Evolutionary conservation across 495 filamentous ascomycete genomes (phyloP), one percentile per base, ranked within the genome.

Genomic region (Talaromyces wortmannii): DNA sequence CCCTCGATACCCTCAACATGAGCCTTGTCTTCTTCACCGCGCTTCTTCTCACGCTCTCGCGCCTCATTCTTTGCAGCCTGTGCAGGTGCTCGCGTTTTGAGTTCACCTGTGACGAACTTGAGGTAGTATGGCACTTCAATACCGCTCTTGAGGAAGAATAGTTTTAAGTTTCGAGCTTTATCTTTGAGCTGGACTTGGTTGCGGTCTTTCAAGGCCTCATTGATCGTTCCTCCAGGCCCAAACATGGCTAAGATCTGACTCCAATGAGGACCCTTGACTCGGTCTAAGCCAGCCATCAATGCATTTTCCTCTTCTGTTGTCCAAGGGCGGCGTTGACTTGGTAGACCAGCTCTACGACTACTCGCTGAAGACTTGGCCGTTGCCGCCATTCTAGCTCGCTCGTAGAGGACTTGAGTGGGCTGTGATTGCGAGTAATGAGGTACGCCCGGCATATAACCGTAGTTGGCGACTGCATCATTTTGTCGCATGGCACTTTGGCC

Each of bases 101-200:
- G 72, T 65, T 97, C 92, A 11, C 92, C 92, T 0, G 92, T 97
- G 32, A 97, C 92, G 47, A 85, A 89, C 63, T 92, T 86, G 31
- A 97, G 74, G 57, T 95, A 95, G 61, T 90, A 90, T 0, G 92
- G 92, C 56, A 97, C 92, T 64, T 97, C 92, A 13, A 90, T 92
- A 13, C 87, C 88, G 29, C 86, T 92, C 72, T 97, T 97, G 50
- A 97, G 73, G 68, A 96, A 96, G 72, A 95, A 96, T 0, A 97
- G 79, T 67, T 97, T 97, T 53, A 97, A 67, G 55, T 97, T 97
- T 36, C 92, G 79, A 7, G 92, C 92, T 66, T 97, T 97, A 63
- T 97, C 92, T 64, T 97, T 97, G 12, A 97, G 76, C 63, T 97
- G 92, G 0, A 97, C 92, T 65, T 97, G 92, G 49, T 92, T 95